phyloP scores from a whole-genome alignment of 192 early-diverging fungal species.

The Jimgerdemannia flammicorona region DNA sequence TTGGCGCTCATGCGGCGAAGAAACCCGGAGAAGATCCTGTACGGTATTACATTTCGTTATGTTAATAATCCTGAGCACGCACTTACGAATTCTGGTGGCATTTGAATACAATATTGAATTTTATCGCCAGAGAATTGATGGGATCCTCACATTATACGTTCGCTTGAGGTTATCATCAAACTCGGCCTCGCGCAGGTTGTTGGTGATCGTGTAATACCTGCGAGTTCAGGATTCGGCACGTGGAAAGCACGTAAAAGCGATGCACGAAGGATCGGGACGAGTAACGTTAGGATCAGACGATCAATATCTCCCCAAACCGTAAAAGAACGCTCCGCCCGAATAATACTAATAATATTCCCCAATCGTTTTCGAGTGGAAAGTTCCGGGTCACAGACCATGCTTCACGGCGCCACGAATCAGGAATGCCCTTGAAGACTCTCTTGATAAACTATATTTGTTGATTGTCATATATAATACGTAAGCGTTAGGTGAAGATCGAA shows the following conservation, averaged over 20 bases:
- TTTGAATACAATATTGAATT: not conserved
- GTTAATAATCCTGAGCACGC: not conserved
- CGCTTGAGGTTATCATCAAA: conserved; percentile 14
- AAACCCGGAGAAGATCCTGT: conserved; percentile 29
- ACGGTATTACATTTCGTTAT: not conserved
- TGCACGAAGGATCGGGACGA: too few relatives aligned
- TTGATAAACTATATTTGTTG: conserved; percentile 31
- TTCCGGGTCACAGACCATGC: conserved; percentile 37
- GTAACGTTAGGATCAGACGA: too few relatives aligned
- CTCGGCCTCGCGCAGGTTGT: conserved; percentile 10
- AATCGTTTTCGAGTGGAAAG: too few relatives aligned
- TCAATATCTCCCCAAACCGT: too few relatives aligned
- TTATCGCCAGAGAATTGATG: not conserved
- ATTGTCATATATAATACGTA: too few relatives aligned
- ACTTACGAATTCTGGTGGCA: too few relatives aligned
- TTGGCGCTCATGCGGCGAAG: conserved; percentile 45
- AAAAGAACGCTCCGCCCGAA: too few relatives aligned
- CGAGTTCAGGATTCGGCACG: not conserved
- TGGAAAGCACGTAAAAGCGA: too few relatives aligned
- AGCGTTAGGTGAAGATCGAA: too few relatives aligned
- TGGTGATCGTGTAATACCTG: conserved; percentile 30
- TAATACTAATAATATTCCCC: too few relatives aligned
- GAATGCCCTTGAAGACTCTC: conserved; percentile 55
- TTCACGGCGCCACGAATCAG: conserved; percentile 52
- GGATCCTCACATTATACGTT: conserved; percentile 12